phyloP scores from a whole-genome alignment of 257 asterid genomes.

The Catharanthus roseus region DNA sequence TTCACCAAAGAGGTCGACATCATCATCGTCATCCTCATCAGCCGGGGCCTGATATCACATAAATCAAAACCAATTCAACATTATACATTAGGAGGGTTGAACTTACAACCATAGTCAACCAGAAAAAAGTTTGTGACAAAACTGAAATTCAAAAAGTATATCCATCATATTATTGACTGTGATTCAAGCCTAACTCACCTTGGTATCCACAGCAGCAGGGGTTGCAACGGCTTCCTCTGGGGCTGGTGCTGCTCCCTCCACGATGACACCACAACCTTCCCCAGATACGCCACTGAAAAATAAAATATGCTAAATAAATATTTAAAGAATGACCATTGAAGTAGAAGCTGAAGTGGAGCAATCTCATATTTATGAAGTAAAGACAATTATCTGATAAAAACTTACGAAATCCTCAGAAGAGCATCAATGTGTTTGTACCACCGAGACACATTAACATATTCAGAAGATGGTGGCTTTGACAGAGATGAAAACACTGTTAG shows the following conservation, averaged over 20 bases:
- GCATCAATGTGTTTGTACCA: conserved; percentile 37
- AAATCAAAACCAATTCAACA: not conserved
- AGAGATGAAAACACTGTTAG: conserved; percentile 53
- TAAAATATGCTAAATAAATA: not conserved
- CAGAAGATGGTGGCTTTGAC: conserved; percentile 53
- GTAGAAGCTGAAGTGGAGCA: not conserved
- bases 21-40: conserved; percentile 75
- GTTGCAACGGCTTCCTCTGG: conserved; percentile 45
- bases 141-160: not conserved
- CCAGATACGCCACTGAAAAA: conserved; percentile 64
- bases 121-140: not conserved
- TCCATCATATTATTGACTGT: not conserved
- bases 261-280: conserved; percentile 55
- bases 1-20: conserved; percentile 88
- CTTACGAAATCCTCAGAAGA: conserved; percentile 36
- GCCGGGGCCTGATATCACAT: conserved; percentile 43
- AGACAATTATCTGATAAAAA: not conserved
- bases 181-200: conserved; percentile 28
- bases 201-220: conserved; percentile 51
- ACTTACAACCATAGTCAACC: not conserved
- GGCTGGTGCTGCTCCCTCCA: conserved; percentile 50
- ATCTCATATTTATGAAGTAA: not conserved
- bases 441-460: conserved; percentile 36
- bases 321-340: not conserved
- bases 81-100: not conserved